These are phyloP conservation scores for Kandelia obovata DNA, from an alignment of 345 rosid genomes.

Conservation along the genomic window DNA sequence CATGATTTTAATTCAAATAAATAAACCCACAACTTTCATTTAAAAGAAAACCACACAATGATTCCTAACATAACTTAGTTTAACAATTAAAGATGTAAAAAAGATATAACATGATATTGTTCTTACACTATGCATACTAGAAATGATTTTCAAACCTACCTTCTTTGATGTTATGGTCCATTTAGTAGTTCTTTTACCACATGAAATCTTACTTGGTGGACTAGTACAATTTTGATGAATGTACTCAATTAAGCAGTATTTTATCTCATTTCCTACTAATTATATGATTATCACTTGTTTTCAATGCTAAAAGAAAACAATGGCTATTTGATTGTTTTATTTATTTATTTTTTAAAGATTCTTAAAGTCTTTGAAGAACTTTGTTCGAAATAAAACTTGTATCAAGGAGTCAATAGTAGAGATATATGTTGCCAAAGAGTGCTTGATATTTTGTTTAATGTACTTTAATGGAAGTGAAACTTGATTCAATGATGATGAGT, in stretches of 20 bases:
- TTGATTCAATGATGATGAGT: background rate
- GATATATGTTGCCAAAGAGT: background rate
- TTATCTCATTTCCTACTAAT: background rate
- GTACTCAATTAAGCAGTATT: background rate
- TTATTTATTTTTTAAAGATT: background rate
- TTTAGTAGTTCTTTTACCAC: background rate
- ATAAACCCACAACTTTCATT: too few relatives aligned
- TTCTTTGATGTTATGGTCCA: background rate
- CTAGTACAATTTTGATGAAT: background rate
- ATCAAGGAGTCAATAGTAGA: background rate
- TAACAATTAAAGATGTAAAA: background rate
- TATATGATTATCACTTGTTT: background rate
- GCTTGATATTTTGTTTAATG: background rate
- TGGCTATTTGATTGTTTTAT: too few relatives aligned
- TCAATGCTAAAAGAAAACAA: too few relatives aligned
- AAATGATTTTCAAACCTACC: background rate
- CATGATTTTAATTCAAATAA: too few relatives aligned
- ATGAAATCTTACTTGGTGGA: background rate
- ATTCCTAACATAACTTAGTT: too few relatives aligned
- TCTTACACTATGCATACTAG: background rate
- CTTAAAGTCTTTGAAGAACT: background rate
- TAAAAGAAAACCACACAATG: too few relatives aligned
- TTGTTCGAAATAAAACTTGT: conserved; percentile 5
- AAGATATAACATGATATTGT: background rate
- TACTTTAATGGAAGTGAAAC: background rate